phyloP scores from a whole-genome alignment of 75 land plant species.

The Adiantum capillusveneris region DNA sequence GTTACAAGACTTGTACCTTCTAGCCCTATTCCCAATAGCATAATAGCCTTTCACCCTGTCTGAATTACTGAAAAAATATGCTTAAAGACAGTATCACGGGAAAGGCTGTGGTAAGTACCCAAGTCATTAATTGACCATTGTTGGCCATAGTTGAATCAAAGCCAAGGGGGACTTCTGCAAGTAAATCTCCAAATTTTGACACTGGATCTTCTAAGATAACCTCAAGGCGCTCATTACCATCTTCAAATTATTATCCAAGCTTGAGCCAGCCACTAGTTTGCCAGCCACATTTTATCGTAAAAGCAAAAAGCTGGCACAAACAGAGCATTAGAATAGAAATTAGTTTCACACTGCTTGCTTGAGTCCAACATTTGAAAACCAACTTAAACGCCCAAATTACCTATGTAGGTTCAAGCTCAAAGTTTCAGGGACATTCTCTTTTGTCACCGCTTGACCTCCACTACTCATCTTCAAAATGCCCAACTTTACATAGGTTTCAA shows the following conservation, averaged over 20 bases:
- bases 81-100: slow-evolving; percentile 61
- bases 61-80: slow-evolving; percentile 53
- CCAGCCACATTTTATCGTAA: slow-evolving; percentile 54
- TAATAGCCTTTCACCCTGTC: slow-evolving; percentile 46
- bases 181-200: slow-evolving; percentile 22
- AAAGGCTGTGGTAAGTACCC: slow-evolving; percentile 62
- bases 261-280: slow-evolving; percentile 8
- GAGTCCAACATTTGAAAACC: too few species aligned
- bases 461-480: slow-evolving; percentile 67
- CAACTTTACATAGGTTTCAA: slow-evolving; percentile 48
- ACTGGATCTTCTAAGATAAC: slow-evolving; percentile 15
- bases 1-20: slow-evolving; percentile 50
- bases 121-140: slow-evolving; percentile 42
- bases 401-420: slow-evolving; percentile 51
- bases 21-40: slow-evolving; percentile 50
- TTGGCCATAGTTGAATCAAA: slow-evolving; percentile 6
- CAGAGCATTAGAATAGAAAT: too few species aligned
- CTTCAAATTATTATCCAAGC: slow-evolving; percentile 21
- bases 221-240: slow-evolving; percentile 17
- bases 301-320: slow-evolving; percentile 52
- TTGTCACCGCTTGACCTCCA: slow-evolving; percentile 35
- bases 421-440: slow-evolving; percentile 68
- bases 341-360: too few species aligned
- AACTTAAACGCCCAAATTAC: slow-evolving; percentile 21
- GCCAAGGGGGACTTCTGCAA: slow-evolving; percentile 10